phyloP scores from a whole-genome alignment of 1,139 yeast genomes.

The Protomyces inouyei region DNA sequence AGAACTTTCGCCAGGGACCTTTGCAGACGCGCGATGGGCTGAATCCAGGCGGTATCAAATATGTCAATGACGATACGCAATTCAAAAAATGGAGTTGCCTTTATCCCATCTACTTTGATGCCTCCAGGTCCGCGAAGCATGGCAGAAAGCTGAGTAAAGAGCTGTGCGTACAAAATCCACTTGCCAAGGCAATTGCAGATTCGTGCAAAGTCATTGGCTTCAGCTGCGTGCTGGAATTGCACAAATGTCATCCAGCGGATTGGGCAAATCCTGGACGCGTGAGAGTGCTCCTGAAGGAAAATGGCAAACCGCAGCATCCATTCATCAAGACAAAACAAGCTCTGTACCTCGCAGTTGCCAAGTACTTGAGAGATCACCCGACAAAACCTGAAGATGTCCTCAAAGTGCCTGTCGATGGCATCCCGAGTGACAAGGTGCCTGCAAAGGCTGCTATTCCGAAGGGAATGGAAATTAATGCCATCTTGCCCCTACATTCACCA shows the following conservation, averaged over 20 bases:
- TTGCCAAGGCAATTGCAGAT: conserved; percentile 75
- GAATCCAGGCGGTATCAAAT: conserved; percentile 15
- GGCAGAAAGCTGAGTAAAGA: conserved; percentile 74
- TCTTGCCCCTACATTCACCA: conserved; percentile 79
- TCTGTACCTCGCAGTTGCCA: conserved; percentile 56
- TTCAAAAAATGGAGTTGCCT: conserved; percentile 37
- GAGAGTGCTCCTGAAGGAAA: conserved; percentile 55
- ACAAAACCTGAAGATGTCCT: conserved; percentile 63
- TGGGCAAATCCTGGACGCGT: conserved; percentile 96
- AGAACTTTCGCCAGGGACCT: neutral
- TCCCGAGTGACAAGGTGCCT: conserved; percentile 48
- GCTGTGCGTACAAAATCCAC: conserved; percentile 75
- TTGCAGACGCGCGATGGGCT: neutral
- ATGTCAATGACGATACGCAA: conserved; percentile 24
- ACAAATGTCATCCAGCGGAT: conserved; percentile 91
- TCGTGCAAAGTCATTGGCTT: conserved; percentile 48
- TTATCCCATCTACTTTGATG: conserved; percentile 91
- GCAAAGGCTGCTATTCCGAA: conserved; percentile 68
- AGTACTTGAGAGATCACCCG: conserved; percentile 61
- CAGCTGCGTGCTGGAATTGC: conserved; percentile 52
- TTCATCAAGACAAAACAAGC: conserved; percentile 52
- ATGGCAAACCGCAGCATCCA: conserved; percentile 28
- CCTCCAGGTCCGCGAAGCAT: conserved; percentile 63
- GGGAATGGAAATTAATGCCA: conserved; percentile 78
- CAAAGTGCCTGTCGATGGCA: conserved; percentile 57